Evolutionary conservation across 1,284 basidiomycete genomes (phyloP), one percentile per base, ranked within the genome.

Genomic region (Uromyces viciae-fabae): DNA sequence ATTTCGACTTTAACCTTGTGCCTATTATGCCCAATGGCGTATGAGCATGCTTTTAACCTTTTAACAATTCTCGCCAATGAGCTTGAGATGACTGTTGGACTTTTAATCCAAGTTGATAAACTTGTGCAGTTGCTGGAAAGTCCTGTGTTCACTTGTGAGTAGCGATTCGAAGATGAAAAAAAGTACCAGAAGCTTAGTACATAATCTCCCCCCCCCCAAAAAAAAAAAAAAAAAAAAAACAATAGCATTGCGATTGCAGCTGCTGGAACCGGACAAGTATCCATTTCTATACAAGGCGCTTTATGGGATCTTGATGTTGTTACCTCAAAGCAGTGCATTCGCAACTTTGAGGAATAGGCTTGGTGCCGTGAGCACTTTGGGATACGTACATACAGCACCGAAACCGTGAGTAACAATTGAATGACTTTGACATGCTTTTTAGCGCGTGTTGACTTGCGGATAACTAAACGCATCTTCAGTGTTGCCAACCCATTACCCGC

Each of bases 121-220:
- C 90, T 99, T 7, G 96, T 99, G 17, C 96, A 99, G 86, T 89
- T 99, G 9, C 95, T 99, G 82, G 97, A 99, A 86, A 95, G 94
- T 5, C 97, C 97, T 0, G 95, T 99, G 8, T 99, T 99, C 86
- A 99, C 96, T 56, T 95, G 95, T 94, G 84, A 84, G 90, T 87
- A 31, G 15, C 31, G n/a, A 42, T 36, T 38, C 60, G 46, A 22
- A 38, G 28, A n/a, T 17, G 2, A 38, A 58, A 33, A n/a, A n/a
- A n/a, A n/a, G n/a, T n/a, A n/a, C n/a, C n/a, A n/a, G n/a, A n/a
- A n/a, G n/a, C n/a, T n/a, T n/a, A n/a, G n/a, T n/a, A n/a, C n/a
- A n/a, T n/a, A n/a, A n/a, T 28, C 76, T 54, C 22, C 11, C 46
- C 46, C 46, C 46, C 46, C 46, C 46, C 46, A 49, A 49, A 49